These are phyloP conservation scores for Trypanosoma boissoni DNA, from an alignment of 208 protist species.

Conservation along the genomic window DNA sequence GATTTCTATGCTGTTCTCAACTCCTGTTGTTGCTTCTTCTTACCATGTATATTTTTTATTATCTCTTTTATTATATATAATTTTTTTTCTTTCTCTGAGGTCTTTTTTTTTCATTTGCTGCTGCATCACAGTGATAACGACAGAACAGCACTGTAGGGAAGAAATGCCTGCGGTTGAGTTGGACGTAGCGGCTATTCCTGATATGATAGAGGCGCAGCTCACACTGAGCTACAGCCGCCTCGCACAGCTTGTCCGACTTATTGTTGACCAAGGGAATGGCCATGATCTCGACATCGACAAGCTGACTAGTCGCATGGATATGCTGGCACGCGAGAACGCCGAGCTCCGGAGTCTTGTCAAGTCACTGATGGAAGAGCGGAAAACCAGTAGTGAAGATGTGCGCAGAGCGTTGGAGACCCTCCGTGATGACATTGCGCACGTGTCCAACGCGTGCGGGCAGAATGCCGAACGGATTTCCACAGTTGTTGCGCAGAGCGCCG, in stretches of 20 bases:
- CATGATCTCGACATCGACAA: conserved; percentile 78
- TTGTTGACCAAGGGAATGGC: conserved; percentile 82
- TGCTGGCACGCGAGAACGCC: conserved; percentile 52
- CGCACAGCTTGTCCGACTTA: conserved; percentile 66
- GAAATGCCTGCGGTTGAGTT: conserved; percentile 71
- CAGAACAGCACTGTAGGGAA: not conserved
- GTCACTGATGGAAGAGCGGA: conserved; percentile 29
- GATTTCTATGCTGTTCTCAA: too few relatives aligned
- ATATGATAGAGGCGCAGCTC: conserved; percentile 90
- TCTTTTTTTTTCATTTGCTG: too few relatives aligned
- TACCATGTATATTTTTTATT: too few relatives aligned
- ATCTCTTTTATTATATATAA: too few relatives aligned
- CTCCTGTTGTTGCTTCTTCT: too few relatives aligned
- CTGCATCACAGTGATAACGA: too few relatives aligned
- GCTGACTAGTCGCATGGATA: conserved; percentile 42
- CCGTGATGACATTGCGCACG: conserved; percentile 7
- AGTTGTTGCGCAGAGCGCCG: not conserved
- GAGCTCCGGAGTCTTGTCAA: conserved; percentile 42
- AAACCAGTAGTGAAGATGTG: conserved; percentile 13
- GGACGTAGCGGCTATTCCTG: conserved; percentile 70
- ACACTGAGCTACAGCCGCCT: conserved; percentile 88
- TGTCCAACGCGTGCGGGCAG: conserved; percentile 13
- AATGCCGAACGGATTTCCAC: conserved; percentile 3
- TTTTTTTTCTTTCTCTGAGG: too few relatives aligned
- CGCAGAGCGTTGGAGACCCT: conserved; percentile 20